Evolutionary conservation across 164 flowering plant species (phyloP), one percentile per base, ranked within the genome.

Genomic region (Vitis amurensis): DNA sequence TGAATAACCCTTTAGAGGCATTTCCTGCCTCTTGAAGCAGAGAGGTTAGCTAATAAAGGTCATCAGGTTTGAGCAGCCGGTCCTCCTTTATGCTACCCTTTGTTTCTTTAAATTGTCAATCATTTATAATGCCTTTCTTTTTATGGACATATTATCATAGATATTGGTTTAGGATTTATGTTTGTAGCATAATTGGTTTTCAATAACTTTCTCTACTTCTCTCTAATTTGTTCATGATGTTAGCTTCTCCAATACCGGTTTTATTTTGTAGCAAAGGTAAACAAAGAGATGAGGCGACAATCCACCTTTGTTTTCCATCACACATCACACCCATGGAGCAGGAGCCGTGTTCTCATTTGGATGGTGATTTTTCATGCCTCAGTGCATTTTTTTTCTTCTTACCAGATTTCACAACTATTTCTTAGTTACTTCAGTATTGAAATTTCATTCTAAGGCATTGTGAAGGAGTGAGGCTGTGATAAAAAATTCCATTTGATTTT

Each of bases 311-410:
- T 91, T 55, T 83, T 84, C 73, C 95, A 91, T 69, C 97, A 91
- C 72, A 81, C 97, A 23, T 86, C 96, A 71, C 97, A 94, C 80
- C 97, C 99, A 52, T 94, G 99, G 99, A 94, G 92, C 80, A 88
- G 86, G 80, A 91, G 77, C 77, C 86, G 82, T 48, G 64, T 92
- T 77, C 90, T 94, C 23, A 88, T 92, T 67, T 94, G 99, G 99
- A 89, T 94, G 96, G 99, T 91, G 70, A 81, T 67, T 53, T 64
- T 73, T 63, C 74, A 59, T 71, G 15, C 74, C 73, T 74, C 63
- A 3, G 14, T 1, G 50, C 27, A 61, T 31, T 16, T 57, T 16
- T 9, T 29, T 50, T 52, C 58, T 27, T 76, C 55, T 17, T 55
- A 37, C 44, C 44, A 37, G 44, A 37, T 6, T 6, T 3, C 44